Base-by-base conservation (phyloP, 352 stramenopile genomes). In the Peronospora tabacina region DNA sequence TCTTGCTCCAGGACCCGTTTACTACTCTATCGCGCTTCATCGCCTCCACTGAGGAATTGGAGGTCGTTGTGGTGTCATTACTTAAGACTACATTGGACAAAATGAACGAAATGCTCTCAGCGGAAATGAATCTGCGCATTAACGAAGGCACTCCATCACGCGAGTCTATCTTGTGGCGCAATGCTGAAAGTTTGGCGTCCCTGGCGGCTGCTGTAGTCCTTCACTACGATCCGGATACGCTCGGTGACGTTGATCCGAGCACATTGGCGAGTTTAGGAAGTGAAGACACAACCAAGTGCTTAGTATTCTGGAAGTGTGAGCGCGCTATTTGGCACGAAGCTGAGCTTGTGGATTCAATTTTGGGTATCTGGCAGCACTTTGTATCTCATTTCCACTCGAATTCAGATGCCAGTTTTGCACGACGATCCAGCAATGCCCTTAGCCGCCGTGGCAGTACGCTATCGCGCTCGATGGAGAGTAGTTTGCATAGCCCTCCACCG, bases 311-410 rank as follows among this genome's bases (percentile, higher is more conserved):
- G 81, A 85, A 76, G 38, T 87, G 78, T 40, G 75, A 87, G 28
- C 72, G 80, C 15, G 69, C 76, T 35, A 78, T 87, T 43, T 82
- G 66, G 68, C 68, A 87, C 39, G 81, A 92, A 51, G 61, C 75
- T 6, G 81, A 92, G 44, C 59, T 92, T 4, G 73, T 87, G 7
- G 79, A 92, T 36, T 66, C 77, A 24, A 73, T 92, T 41, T 48
- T 92, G 16, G 68, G 70, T 2, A 75, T 90, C 24, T 92, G 81
- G 81, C 81, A 92, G 55, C 79, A 89, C 43, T 83, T 89, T 16
- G 78, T 72, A 5, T 73, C 81, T 16, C 65, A 69, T 33, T 87
- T 92, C 32, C 76, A 85, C 36, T 83, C 68, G 1, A 69, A 88
- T 43, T 75, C 71, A 7, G 78, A 92, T 53, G 81, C 78, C 10